Evolutionary conservation across 805 yeast genomes (phyloP).

Genomic region (Starmerella riodocensis): DNA sequence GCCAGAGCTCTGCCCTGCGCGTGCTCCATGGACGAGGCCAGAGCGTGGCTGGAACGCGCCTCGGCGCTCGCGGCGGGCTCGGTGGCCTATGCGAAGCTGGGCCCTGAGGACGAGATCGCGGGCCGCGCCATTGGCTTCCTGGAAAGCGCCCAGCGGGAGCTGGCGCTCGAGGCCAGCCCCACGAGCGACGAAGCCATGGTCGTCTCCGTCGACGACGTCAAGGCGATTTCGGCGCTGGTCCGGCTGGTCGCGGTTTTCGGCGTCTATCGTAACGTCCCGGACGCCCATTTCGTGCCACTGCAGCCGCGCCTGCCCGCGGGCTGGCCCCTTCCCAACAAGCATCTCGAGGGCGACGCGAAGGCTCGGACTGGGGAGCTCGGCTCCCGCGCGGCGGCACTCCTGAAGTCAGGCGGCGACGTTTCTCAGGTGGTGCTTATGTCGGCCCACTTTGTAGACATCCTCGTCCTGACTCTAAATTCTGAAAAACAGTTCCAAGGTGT

Average conservation of each 20-base stretch:
- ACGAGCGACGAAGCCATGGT: no score
- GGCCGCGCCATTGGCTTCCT: slow-evolving; percentile 3
- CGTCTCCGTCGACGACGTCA: slow-evolving; percentile 77
- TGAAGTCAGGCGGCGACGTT: slow-evolving; percentile 21
- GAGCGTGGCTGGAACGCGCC: slow-evolving; percentile 11
- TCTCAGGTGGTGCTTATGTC: slow-evolving; percentile 25
- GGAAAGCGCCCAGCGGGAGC: background rate
- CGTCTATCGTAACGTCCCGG: slow-evolving; percentile 43
- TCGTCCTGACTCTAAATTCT: slow-evolving; percentile 2
- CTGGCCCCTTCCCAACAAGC: slow-evolving; percentile 8
- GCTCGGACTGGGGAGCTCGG: background rate
- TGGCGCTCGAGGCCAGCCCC: no score
- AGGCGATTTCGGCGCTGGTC: slow-evolving; percentile 49
- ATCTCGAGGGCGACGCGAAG: background rate
- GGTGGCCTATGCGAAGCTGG: background rate
- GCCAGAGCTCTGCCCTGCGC: no score
- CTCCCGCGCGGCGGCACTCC: background rate
- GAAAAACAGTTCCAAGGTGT: slow-evolving; percentile 1
- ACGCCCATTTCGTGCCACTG: background rate
- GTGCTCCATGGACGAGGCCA: slow-evolving; percentile 14
- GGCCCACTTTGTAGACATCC: slow-evolving; percentile 11
- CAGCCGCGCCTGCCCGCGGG: slow-evolving; percentile 1
- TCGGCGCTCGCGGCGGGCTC: background rate
- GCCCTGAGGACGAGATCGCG: background rate
- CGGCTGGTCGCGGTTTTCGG: slow-evolving; percentile 59